phyloP scores from a whole-genome alignment of 306 rosid species.

The Vachellia collinsii region DNA sequence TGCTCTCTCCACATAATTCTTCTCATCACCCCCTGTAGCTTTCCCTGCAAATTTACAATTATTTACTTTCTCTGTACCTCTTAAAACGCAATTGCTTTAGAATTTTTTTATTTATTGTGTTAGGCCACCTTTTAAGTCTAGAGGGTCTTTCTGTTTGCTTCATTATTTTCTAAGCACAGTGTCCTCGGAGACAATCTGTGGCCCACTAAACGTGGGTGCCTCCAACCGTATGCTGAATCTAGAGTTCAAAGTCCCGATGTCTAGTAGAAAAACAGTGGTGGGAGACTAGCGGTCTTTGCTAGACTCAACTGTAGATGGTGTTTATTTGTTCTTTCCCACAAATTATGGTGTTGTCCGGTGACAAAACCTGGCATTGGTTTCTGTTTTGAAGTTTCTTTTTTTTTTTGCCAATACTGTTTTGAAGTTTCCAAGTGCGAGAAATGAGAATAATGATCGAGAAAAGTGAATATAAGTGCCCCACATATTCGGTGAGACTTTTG shows the following conservation, averaged over 20 bases:
- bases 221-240: too few relatives aligned
- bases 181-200: too few relatives aligned
- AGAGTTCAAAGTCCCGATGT: too few relatives aligned
- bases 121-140: background rate
- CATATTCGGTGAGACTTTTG: conserved; percentile 38
- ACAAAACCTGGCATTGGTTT: background rate
- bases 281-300: too few relatives aligned
- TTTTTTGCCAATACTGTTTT: too few relatives aligned
- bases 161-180: too few relatives aligned
- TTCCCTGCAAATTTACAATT: background rate
- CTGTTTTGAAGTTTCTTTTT: background rate
- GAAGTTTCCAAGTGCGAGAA: background rate
- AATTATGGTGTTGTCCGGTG: background rate
- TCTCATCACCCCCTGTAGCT: background rate
- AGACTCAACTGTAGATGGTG: background rate
- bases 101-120: background rate
- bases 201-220: too few relatives aligned
- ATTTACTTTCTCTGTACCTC: background rate
- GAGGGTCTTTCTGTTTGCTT: background rate
- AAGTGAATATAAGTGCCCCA: conserved; percentile 28
- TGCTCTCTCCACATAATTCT: too few relatives aligned
- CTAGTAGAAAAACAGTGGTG: too few relatives aligned
- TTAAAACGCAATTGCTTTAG: background rate
- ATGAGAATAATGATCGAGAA: conserved; percentile 4
- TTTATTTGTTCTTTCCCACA: background rate